Conservation (phyloP, 2,329 filamentous ascomycete species). For the Aspergillus fischeri region DNA sequence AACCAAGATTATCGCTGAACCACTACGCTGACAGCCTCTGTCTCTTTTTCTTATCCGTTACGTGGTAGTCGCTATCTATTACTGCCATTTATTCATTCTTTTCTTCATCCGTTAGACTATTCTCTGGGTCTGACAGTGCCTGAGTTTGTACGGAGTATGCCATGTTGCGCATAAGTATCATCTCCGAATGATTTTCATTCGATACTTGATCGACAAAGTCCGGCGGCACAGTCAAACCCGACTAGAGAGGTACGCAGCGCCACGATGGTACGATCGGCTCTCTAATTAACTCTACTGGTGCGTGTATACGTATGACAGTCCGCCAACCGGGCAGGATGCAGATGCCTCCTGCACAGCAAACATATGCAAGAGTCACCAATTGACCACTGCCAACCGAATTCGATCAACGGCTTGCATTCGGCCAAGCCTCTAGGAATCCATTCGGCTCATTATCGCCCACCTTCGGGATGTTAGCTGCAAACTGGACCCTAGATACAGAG, state of each 20-base stretch:
- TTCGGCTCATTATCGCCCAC: background rate
- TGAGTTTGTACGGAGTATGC: background rate
- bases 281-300: background rate
- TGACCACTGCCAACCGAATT: background rate
- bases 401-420: background rate
- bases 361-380: background rate
- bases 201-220: background rate
- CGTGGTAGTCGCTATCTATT: background rate
- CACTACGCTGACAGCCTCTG: background rate
- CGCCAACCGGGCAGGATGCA: background rate
- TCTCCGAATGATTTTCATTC: background rate
- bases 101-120: background rate
- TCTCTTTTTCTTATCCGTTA: background rate
- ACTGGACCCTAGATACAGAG: no score
- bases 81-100: background rate
- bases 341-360: background rate
- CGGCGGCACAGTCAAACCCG: background rate
- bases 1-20: background rate
- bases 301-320: background rate
- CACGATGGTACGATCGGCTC: background rate
- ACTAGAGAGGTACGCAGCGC: background rate
- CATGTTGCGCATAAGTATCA: background rate
- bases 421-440: background rate
- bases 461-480: background rate
- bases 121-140: background rate